These are phyloP conservation scores for Paratrypanosoma confusum DNA, from an alignment of 208 protist species.

Conservation along the genomic window DNA sequence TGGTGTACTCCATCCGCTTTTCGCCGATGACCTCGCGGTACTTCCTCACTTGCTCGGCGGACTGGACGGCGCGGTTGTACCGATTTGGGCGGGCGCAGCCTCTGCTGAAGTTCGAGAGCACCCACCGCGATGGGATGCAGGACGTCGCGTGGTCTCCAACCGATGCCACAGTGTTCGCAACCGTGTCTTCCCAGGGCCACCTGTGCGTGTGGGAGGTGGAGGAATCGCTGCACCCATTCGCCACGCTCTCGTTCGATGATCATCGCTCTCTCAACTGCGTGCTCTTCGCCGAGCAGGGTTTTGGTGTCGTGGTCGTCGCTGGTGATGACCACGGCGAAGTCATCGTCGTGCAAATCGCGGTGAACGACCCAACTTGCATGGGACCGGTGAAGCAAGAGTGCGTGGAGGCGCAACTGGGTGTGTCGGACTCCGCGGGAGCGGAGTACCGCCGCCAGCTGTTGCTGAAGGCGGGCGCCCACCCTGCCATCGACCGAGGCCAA, in stretches of 20 bases:
- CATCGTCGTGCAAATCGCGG: slow-evolving; percentile 46
- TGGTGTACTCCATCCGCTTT: slow-evolving; percentile 91
- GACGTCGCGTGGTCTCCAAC: slow-evolving; percentile 91
- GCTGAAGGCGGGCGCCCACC: not conserved
- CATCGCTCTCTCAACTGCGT: slow-evolving; percentile 62
- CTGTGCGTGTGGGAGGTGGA: slow-evolving; percentile 72
- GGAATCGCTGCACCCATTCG: slow-evolving; percentile 60
- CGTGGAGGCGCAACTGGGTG: slow-evolving; percentile 1
- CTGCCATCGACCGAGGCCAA: not conserved
- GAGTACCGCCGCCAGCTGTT: not conserved
- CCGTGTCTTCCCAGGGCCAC: slow-evolving; percentile 77
- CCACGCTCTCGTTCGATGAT: slow-evolving; percentile 51
- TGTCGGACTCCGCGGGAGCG: slow-evolving; percentile 3
- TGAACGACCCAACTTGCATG: slow-evolving; percentile 3
- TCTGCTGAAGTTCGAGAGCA: slow-evolving; percentile 75
- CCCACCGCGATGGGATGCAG: slow-evolving; percentile 79
- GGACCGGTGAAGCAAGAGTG: slow-evolving; percentile 4
- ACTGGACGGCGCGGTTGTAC: slow-evolving; percentile 94
- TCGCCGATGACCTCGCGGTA: slow-evolving; percentile 83
- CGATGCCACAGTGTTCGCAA: slow-evolving; percentile 88
- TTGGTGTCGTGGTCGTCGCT: slow-evolving; percentile 72
- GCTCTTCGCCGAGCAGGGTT: slow-evolving; percentile 81
- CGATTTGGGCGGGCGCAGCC: slow-evolving; percentile 41
- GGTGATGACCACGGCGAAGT: slow-evolving; percentile 87
- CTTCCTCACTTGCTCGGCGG: slow-evolving; percentile 93